A percentile compares a stretch with the other conserved stretches of the same genome.
phyloP scores from a whole-genome alignment of 257 asterid species.

The Fraxinus pennsylvanica region DNA sequence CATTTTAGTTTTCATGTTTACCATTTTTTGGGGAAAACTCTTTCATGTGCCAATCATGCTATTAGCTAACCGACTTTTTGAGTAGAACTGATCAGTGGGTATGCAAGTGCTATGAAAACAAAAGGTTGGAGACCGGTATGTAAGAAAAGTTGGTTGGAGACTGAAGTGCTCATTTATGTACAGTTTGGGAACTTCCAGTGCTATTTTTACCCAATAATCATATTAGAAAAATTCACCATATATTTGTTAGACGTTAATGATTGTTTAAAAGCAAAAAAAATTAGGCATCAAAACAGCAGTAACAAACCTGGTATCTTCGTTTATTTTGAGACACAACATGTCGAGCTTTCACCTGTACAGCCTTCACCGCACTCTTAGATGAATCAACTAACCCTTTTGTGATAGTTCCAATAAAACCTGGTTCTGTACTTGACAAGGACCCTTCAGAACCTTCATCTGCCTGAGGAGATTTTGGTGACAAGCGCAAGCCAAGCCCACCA shows the following conservation, averaged over 20 bases:
- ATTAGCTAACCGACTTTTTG: not conserved
- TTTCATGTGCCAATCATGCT: not conserved
- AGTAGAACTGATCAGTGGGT: not conserved
- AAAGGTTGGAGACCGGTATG: not conserved
- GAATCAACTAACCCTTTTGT: conserved; percentile 92
- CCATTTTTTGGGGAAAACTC: not conserved
- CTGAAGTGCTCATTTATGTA: not conserved
- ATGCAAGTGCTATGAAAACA: not conserved
- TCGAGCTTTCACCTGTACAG: conserved; percentile 96
- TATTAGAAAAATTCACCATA: not conserved
- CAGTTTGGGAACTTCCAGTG: not conserved
- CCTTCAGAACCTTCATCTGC: conserved; percentile 59
- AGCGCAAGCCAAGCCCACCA: conserved; percentile 75
- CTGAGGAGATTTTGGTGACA: conserved; percentile 80
- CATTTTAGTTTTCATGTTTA: not conserved
- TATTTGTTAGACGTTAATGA: not conserved
- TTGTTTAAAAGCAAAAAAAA: conserved; percentile 1
- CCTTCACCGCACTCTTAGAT: conserved; percentile 92
- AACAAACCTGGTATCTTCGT: conserved; percentile 92
- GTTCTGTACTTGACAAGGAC: conserved; percentile 58
- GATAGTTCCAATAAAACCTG: conserved; percentile 79
- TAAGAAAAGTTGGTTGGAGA: not conserved
- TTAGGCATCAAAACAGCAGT: conserved; percentile 9
- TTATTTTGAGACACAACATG: conserved; percentile 98
- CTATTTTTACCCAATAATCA: not conserved